These are phyloP conservation scores for Ilyonectria destructans DNA, from an alignment of 2,329 filamentous ascomycete genomes.

Conservation along the genomic window DNA sequence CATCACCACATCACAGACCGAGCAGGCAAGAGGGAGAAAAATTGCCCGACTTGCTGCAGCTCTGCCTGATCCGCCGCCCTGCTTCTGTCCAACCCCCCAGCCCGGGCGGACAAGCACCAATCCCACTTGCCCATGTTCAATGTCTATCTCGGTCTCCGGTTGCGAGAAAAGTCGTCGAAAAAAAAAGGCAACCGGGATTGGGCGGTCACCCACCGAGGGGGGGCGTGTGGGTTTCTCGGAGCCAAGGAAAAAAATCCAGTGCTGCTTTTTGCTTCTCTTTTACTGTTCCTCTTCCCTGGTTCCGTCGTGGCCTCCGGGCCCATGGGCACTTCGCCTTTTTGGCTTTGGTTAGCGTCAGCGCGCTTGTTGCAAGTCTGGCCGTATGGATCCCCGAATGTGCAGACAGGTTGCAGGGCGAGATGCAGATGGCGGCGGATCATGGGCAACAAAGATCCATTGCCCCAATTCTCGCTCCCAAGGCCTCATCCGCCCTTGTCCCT, in stretches of 20 bases:
- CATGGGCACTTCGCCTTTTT: constrained; percentile 38
- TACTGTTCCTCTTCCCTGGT: constrained; percentile 11
- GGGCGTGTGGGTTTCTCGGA: constrained; percentile 43
- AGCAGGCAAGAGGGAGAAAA: constrained; percentile 28
- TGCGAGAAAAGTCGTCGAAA: constrained; percentile 38
- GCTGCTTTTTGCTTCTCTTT: constrained; percentile 53
- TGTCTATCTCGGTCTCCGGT: constrained; percentile 37
- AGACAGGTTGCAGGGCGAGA: constrained; percentile 34
- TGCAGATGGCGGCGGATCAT: constrained; percentile 43
- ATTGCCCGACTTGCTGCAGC: constrained; percentile 51
- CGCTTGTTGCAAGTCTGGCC: constrained; percentile 50
- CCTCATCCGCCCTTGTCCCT: constrained; percentile 29
- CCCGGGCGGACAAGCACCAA: constrained; percentile 39
- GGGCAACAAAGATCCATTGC: constrained; percentile 34
- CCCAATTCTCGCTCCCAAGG: constrained; percentile 32
- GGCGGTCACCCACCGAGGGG: constrained; percentile 20
- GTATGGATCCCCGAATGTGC: constrained; percentile 37
- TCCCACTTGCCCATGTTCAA: constrained; percentile 33
- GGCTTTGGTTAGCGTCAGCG: constrained; percentile 50
- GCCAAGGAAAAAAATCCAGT: constrained; percentile 48
- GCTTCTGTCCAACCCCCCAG: constrained; percentile 43
- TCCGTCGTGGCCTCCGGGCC: not conserved
- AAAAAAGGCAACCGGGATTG: constrained; percentile 45
- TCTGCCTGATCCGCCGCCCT: constrained; percentile 52
- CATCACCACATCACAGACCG: constrained; percentile 59